Evolutionary conservation across 2,329 filamentous ascomycete genomes (phyloP), one percentile per base, ranked within the genome.

Genomic region (Alternaria triticimaculans): DNA sequence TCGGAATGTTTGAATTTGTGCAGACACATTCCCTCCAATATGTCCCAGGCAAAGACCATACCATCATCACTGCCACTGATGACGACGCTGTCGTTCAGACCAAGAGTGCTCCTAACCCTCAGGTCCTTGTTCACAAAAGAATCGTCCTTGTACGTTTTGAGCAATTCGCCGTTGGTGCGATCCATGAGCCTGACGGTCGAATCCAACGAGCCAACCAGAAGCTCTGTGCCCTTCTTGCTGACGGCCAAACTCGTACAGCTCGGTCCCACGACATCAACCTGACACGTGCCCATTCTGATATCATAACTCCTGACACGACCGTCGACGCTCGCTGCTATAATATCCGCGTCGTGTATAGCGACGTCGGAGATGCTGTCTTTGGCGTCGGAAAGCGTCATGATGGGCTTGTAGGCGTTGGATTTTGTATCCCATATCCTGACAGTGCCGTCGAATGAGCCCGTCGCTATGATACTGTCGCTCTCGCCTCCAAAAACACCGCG

Each of bases 251-350:
- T 94, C 8, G 93, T 97, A n/a, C 97, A 91, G 3, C 87, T 83
- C 63, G 84, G 82, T 44, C 76, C 78, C 59, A 79, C 71, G 46
- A 77, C 74, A 67, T 78, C 73, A 5, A 78, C 78, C 66, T 75
- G 76, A 84, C 86, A 57, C 88, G 84, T 84, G 0, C 94, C 94
- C 85, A 88, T 91, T 58, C 93, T 86, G 44, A 97, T 81, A 81
- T 98, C 95, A 81, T 98, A 97, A 63, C 86, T 86, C 58, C 95
- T 84, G 1, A 96, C 88, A 62, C 91, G 85, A 3, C 94, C 94
- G 80, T 98, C 95, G 60, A 97, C 92, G 77, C 92, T 94, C 0
- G 91, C 93, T 1, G 87, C 86, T 2, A 93, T 80, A 54, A 98
- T 87, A 79, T 85, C 83, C 12, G 76, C 72, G 18, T 81, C 84